phyloP scores from a whole-genome alignment of 768 basidiomycete species.

The Paxillus rubicundulus region DNA sequence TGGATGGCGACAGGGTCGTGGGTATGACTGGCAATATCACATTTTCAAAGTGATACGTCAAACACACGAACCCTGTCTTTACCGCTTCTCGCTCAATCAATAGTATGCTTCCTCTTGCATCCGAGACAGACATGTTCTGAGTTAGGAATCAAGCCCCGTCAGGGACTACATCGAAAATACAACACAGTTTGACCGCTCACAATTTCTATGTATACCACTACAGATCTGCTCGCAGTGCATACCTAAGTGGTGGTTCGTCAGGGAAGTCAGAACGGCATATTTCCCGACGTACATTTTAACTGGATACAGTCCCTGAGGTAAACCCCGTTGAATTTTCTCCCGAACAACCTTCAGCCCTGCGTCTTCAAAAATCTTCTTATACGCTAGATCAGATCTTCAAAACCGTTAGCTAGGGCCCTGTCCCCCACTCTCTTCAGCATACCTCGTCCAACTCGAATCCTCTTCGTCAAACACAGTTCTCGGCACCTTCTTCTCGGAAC shows the following conservation, averaged over 20 bases:
- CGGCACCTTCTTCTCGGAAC: slow-evolving; percentile 57
- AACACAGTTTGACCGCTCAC: too few species aligned
- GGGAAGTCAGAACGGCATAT: background rate
- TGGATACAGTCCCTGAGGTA: slow-evolving; percentile 75
- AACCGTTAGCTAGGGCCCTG: slow-evolving; percentile 2
- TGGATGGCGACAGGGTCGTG: slow-evolving; percentile 53
- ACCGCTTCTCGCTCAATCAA: background rate
- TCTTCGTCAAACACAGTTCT: slow-evolving; percentile 70
- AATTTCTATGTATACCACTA: background rate
- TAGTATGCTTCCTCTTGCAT: background rate
- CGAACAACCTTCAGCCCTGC: slow-evolving; percentile 72
- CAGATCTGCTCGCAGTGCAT: slow-evolving; percentile 18
- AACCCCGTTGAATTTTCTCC: slow-evolving; percentile 79
- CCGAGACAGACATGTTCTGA: background rate
- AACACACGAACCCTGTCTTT: too few species aligned
- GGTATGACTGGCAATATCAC: slow-evolving; percentile 64
- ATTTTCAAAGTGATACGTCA: slow-evolving; percentile 16
- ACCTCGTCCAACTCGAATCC: slow-evolving; percentile 92
- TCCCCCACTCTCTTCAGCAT: background rate
- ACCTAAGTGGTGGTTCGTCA: slow-evolving; percentile 20
- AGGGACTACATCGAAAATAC: too few species aligned
- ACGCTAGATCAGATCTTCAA: slow-evolving; percentile 75
- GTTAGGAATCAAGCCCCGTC: too few species aligned
- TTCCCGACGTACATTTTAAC: slow-evolving; percentile 73
- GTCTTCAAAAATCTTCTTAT: slow-evolving; percentile 69